These are phyloP conservation scores for Hymenoscyphus repandus DNA, from an alignment of 2,329 filamentous ascomycete genomes.

Conservation along the genomic window DNA sequence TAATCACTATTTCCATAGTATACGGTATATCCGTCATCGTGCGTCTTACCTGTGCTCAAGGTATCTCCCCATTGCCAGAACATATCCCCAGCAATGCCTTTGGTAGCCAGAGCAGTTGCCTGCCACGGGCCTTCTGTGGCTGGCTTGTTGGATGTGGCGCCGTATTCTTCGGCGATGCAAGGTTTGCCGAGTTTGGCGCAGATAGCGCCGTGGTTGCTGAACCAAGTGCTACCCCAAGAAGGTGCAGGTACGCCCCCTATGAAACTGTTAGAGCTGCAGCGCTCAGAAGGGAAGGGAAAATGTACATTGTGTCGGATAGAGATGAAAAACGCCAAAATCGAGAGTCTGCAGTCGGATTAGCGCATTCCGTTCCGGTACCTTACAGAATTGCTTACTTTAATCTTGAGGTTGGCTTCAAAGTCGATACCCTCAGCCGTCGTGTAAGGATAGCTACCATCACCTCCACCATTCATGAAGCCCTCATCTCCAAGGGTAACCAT, in stretches of 20 bases:
- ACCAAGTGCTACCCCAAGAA: constrained; percentile 43
- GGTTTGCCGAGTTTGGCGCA: constrained; percentile 36
- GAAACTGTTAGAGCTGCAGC: neutral
- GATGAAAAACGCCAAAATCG: constrained; percentile 48
- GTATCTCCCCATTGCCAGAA: constrained; percentile 30
- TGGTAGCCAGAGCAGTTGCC: constrained; percentile 15
- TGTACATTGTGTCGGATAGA: constrained; percentile 42
- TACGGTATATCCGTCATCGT: neutral
- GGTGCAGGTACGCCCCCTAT: neutral
- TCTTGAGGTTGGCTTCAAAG: constrained; percentile 40
- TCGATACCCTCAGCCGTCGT: constrained; percentile 37
- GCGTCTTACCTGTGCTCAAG: neutral
- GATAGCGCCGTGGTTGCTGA: constrained; percentile 38
- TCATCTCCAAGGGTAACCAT: constrained; percentile 62
- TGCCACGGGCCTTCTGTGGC: constrained; percentile 18
- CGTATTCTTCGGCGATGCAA: constrained; percentile 38
- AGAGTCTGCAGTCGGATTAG: constrained; percentile 32
- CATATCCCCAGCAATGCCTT: constrained; percentile 25
- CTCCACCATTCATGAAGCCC: constrained; percentile 39
- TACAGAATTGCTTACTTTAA: constrained; percentile 26
- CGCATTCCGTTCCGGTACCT: constrained; percentile 29
- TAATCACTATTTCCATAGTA: neutral
- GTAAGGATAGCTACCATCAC: constrained; percentile 23
- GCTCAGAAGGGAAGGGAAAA: neutral
- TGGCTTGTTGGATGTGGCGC: constrained; percentile 16